Base-by-base conservation (phyloP, 2,329 filamentous ascomycete genomes). In the Aspergillus caelatus region DNA sequence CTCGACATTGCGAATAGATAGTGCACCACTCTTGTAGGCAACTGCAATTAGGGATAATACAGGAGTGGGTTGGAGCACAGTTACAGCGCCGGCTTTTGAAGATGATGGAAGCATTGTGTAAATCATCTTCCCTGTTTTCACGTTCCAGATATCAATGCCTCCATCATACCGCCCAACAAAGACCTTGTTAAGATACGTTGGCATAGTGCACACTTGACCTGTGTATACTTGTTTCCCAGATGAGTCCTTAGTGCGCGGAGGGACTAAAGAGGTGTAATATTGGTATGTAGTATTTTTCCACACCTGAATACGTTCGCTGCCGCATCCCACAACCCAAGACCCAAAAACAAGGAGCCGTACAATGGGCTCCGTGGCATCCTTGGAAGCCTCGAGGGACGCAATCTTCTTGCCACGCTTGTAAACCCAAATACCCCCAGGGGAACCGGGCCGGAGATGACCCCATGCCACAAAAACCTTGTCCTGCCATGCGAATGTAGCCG, bases 111-210 rank as follows among this genome's bases (percentile, higher is more conserved):
- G 82, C 58, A 99, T 89, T 2, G 93, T 96, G 78, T 97, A 96
- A 32, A 99, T 88, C 60, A 97, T 84, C 77, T 96, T 97, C 55
- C 85, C 94, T 4, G 92, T 97, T 75, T 91, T 96, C 65, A 99
- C 83, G 74, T 99, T 99, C 94, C 95, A 99, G 57, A 99, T 96
- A 74, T 99, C 95, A 10, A 97, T 89, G 77, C 89, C 91, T 8
- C 95, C 95, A 76, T 99, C 93, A 67, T 86, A 87, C 71, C 93
- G 89, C 11, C 93, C 96, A 3, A 93, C 91, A 68, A 98, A 93
- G 52, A 99, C 87, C 79, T 99, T 99, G 83, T 99, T 99, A 65
- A 99, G 80, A 77, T 93, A 96, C 0, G 95, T 98, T 1, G 94
- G 94, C 90, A 98, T 93, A 72, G 88, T 96, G 75, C 89, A 91